Percentiles rank a stretch among this genome's conserved stretches.
Evolutionary conservation across 129 eudicot species (phyloP).

Genomic region (Centrapalus pauciflorus): DNA sequence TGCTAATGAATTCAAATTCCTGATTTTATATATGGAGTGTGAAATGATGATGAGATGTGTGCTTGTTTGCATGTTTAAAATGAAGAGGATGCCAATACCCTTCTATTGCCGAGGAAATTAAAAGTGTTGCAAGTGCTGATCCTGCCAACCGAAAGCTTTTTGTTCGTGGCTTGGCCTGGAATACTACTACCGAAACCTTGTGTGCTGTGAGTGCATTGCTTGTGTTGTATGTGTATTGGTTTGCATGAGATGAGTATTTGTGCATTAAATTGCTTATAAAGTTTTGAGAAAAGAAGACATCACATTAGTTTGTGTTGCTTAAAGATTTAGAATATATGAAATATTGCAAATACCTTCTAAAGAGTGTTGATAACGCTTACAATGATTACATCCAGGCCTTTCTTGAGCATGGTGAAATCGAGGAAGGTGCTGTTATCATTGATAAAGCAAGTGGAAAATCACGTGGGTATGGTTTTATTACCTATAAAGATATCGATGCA

Average conservation of each 20-base stretch:
- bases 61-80: constrained; percentile 79
- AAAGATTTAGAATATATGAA: neutral
- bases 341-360: neutral
- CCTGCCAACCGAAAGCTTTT: constrained; percentile 83
- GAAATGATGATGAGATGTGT: constrained; percentile 57
- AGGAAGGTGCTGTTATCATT: constrained; percentile 66
- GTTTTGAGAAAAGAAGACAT: too few species aligned
- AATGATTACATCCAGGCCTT: constrained; percentile 38
- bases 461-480: constrained; percentile 77
- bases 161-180: constrained; percentile 86
- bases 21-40: constrained; percentile 51
- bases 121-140: constrained; percentile 75
- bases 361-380: neutral
- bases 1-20: too few species aligned
- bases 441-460: constrained; percentile 70
- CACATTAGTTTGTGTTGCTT: constrained; percentile 3
- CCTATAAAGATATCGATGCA: constrained; percentile 59
- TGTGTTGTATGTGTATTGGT: constrained; percentile 26
- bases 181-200: constrained; percentile 67
- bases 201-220: constrained; percentile 67
- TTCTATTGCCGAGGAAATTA: constrained; percentile 65
- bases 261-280: neutral
- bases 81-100: constrained; percentile 70
- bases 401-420: constrained; percentile 68
- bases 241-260: constrained; percentile 5